Conservation (phyloP, 805 yeast species). For the Hanseniaspora hatyaiensis region DNA sequence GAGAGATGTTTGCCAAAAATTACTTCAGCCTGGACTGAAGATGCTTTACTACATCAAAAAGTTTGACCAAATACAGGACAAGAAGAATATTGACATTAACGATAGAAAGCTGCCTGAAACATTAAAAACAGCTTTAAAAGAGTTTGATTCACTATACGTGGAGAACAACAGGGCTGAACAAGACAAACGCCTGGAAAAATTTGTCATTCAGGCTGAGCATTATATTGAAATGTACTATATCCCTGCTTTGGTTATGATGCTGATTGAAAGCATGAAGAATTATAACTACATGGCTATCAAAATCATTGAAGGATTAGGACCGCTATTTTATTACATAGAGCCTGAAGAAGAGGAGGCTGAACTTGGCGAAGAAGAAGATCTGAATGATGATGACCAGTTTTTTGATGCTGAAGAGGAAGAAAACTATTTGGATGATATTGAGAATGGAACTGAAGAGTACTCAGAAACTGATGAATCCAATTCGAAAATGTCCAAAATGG, state of each 20-base stretch:
- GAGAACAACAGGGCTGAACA: constrained; percentile 30
- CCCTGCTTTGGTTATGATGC: constrained; percentile 27
- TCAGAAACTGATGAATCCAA: neutral
- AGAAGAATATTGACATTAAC: constrained; percentile 28
- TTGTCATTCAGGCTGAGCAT: constrained; percentile 31
- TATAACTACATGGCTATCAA: constrained; percentile 28
- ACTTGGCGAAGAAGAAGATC: constrained; percentile 19
- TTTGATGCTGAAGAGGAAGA: too few relatives aligned
- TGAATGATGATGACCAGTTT: constrained; percentile 17
- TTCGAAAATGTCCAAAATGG: too few relatives aligned
- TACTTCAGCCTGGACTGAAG: constrained; percentile 18
- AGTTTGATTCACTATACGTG: constrained; percentile 30
- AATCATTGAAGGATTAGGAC: constrained; percentile 29
- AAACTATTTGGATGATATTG: neutral
- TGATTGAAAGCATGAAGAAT: constrained; percentile 24
- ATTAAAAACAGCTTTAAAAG: constrained; percentile 28
- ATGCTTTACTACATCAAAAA: constrained; percentile 22
- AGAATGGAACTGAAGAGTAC: too few relatives aligned
- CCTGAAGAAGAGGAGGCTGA: constrained; percentile 21
- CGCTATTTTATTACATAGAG: constrained; percentile 30
- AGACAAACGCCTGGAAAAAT: constrained; percentile 30
- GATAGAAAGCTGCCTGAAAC: constrained; percentile 30
- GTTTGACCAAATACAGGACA: constrained; percentile 24
- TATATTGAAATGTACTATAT: constrained; percentile 29
- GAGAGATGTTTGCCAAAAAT: constrained; percentile 30